Base-by-base conservation (phyloP, 768 basidiomycete genomes). In the Rhizopogon sp. region DNA sequence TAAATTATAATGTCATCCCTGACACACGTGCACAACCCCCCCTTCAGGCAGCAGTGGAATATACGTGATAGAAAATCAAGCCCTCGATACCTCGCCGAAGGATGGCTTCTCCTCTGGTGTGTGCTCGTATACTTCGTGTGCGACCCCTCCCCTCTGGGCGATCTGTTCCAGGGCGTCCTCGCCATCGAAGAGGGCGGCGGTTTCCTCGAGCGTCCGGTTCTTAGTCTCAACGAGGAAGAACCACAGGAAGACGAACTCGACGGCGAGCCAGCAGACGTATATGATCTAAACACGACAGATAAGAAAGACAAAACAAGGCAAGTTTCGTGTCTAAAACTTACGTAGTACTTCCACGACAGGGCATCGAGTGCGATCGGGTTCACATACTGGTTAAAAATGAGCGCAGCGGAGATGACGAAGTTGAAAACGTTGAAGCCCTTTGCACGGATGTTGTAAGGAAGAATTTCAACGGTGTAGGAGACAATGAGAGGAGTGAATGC, bases 351-450 rank as follows among this genome's bases (percentile, higher is more conserved):
- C 90, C 90, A 91, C 53, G 66, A 73, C 49, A 91, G 73, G 39
- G 65, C 55, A 5, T 76, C 76, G 42, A 91, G 74, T 35, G 88
- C 89, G 66, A 90, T 80, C 37, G 90, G 91, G 75, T 93, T 93
- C 68, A 86, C 83, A 64, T 92, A 90, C 71, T 91, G 90, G 68
- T 92, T 93, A 72, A 95, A 90, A 69, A 95, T 88, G 61, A 93
- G 83, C 6, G 90, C 80, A 53, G 87, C 60, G 11, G 88, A 90
- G 66, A 90, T 81, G 56, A 80, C 72, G 67, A 93, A 87, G 72
- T 83, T 88, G 78, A 93, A 90, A 53, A 93, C 64, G 60, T 79
- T 87, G 76, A 90, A 85, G 52, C 91, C 90, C 76, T 92, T 93
- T 60, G 90, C 90, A 68, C 92, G 90, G 54, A 94, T 75, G 31